Percentiles rank a stretch among this genome's conserved stretches.
phyloP scores from a whole-genome alignment of 1,284 basidiomycete species.

The Albatrellus sp. region DNA sequence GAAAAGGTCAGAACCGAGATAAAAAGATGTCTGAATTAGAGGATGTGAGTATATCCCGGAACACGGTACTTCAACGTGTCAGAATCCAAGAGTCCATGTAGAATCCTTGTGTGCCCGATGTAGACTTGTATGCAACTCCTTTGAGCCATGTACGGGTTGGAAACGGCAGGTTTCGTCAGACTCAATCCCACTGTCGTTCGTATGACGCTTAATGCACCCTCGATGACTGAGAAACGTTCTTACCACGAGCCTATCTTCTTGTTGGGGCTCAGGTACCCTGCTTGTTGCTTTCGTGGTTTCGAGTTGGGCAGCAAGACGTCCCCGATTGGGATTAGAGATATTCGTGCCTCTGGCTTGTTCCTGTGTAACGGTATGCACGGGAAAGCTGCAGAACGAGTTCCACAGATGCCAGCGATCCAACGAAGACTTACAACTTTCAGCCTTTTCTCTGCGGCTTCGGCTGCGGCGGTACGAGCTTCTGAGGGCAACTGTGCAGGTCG shows the following conservation, averaged over 20 bases:
- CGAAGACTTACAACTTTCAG: conserved; percentile 5
- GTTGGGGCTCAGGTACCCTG: conserved; percentile 31
- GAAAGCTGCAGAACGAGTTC: conserved; percentile 2
- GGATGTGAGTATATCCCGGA: neutral
- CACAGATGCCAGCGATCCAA: neutral
- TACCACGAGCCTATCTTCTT: conserved; percentile 56
- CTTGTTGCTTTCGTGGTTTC: conserved; percentile 36
- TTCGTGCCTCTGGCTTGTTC: conserved; percentile 45
- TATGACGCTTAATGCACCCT: neutral
- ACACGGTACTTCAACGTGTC: neutral
- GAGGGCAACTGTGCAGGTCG: conserved; percentile 7
- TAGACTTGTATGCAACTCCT: neutral
- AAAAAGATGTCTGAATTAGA: too few relatives aligned
- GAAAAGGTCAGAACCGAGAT: too few relatives aligned
- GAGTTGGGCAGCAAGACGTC: conserved; percentile 46
- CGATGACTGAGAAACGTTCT: conserved; percentile 14
- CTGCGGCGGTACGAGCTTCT: conserved; percentile 49
- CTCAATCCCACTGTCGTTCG: conserved; percentile 2
- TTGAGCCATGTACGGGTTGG: neutral
- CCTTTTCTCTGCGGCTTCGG: conserved; percentile 47
- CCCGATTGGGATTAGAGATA: conserved; percentile 51
- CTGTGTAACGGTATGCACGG: conserved; percentile 22
- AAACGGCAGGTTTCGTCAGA: neutral
- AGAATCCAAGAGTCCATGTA: neutral
- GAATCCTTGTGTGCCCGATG: neutral